Conservation (phyloP, 2,329 filamentous ascomycete species). For the Fusarium gaditjirri region DNA sequence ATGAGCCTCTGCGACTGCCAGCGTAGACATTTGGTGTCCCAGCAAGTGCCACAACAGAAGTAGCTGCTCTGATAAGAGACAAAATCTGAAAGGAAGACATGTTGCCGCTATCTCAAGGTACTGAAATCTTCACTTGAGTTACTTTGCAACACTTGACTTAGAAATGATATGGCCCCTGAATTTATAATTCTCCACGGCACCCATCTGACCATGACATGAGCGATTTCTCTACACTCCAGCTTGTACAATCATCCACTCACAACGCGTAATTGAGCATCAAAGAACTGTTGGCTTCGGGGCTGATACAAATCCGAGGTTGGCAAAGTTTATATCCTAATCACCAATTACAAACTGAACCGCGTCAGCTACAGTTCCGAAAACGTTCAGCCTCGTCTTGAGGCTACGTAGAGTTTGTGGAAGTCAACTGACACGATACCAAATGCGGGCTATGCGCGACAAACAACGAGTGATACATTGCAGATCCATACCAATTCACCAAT, state of each 20-base stretch:
- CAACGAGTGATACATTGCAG: background rate
- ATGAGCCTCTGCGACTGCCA: background rate
- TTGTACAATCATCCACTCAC: background rate
- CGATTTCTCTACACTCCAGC: background rate
- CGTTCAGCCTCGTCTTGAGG: background rate
- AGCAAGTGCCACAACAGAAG: slow-evolving; percentile 16
- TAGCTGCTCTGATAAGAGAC: slow-evolving; percentile 2
- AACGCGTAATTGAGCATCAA: slow-evolving; percentile 10
- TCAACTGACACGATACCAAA: slow-evolving; percentile 9
- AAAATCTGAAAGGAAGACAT: slow-evolving; percentile 16
- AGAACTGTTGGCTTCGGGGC: slow-evolving; percentile 1
- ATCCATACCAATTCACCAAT: slow-evolving; percentile 19
- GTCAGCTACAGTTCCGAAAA: slow-evolving; percentile 9
- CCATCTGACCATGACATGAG: background rate
- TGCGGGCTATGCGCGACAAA: slow-evolving; percentile 1
- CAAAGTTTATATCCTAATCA: background rate
- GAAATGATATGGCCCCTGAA: background rate
- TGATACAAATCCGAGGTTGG: background rate
- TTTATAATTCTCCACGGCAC: slow-evolving; percentile 9
- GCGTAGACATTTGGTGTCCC: slow-evolving; percentile 18
- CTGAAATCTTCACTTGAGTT: background rate
- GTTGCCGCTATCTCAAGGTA: background rate
- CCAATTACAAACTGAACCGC: slow-evolving; percentile 5
- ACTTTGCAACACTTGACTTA: background rate
- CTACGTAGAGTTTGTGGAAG: background rate